Evolutionary conservation across 75 land plant species (phyloP).

Genomic region (Chamaecyparis obtusa): DNA sequence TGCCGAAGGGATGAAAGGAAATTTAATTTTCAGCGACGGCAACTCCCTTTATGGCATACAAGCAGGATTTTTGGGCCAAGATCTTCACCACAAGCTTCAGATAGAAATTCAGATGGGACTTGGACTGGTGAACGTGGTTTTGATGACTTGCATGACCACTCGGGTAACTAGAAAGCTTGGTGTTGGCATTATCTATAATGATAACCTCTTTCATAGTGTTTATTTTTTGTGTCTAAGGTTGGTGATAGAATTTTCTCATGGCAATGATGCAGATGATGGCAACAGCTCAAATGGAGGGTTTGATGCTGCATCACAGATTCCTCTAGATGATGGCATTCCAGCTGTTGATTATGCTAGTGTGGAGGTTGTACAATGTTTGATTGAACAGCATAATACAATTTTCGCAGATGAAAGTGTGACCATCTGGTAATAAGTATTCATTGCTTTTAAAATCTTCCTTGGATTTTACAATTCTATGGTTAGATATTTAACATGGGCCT

Average conservation of each 20-base stretch:
- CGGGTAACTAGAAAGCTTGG: neutral
- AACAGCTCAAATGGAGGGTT: conserved; percentile 19
- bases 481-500: neutral
- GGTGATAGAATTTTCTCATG: neutral
- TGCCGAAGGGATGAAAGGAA: conserved; percentile 49
- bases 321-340: conserved; percentile 68
- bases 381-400: conserved; percentile 74
- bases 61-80: conserved; percentile 4
- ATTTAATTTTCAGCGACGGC: conserved; percentile 20
- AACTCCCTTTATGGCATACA: conserved; percentile 9
- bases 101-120: conserved; percentile 10
- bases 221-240: neutral
- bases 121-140: conserved; percentile 15
- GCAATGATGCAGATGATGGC: conserved; percentile 3
- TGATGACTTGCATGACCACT: conserved; percentile 22
- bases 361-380: conserved; percentile 75
- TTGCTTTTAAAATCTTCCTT: neutral
- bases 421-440: conserved; percentile 40
- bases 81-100: conserved; percentile 12
- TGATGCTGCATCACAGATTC: conserved; percentile 48
- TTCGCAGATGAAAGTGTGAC: conserved; percentile 80
- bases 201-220: neutral
- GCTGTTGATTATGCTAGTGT: conserved; percentile 63
- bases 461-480: neutral
- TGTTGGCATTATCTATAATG: neutral